Base-by-base conservation (phyloP, 768 basidiomycete species). In the Amanita pallidorosea region DNA sequence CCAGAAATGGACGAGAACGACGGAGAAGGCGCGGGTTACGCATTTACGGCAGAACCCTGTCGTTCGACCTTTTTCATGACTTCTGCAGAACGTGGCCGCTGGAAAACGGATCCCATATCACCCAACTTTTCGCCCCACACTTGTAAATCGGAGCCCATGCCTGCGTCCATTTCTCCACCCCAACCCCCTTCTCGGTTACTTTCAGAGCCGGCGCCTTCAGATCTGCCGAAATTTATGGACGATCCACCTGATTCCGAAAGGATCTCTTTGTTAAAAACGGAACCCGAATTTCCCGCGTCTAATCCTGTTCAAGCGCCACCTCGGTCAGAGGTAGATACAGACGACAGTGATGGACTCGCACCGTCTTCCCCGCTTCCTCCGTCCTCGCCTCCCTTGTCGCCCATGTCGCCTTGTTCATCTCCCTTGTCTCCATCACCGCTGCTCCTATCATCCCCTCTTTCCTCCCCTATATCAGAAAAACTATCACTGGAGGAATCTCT, bases 21-120 rank as follows among this genome's bases (percentile, higher is more conserved):
- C 38, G 38, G 17, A 40, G 38, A 40, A 45, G 70, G 67, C 34
- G 63, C 65, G 27, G 67, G 66, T 17, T 65, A 63, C 9, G 62
- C 60, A 11, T 66, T 67, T 45, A 55, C 60, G n/a, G 54, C 60
- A 35, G 58, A 55, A 29, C 62, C 60, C 44, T 53, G 65, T 41
- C 76, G 73, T 45, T 67, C 71, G 52, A 79, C 78, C 2, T 80
- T 71, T 56, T 80, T 80, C 56, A 66, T 69, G 42, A 69, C 70
- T 9, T 81, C 80, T 36, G 71, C 76, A 7, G 80, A 81, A 57
- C 78, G 80, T 47, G 79, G 79, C 7, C 70, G 71, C 50, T 81
- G 79, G 79, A 67, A 69, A 54, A 75, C 65, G 51, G 77, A 80
- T 54, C 77, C 76, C 2, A 60, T 72, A 27, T 66, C 69, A 0